A percentile compares a stretch with the other conserved stretches of the same genome.
Conservation (phyloP, 2,329 filamentous ascomycete species). For the Shiraia sp. region DNA sequence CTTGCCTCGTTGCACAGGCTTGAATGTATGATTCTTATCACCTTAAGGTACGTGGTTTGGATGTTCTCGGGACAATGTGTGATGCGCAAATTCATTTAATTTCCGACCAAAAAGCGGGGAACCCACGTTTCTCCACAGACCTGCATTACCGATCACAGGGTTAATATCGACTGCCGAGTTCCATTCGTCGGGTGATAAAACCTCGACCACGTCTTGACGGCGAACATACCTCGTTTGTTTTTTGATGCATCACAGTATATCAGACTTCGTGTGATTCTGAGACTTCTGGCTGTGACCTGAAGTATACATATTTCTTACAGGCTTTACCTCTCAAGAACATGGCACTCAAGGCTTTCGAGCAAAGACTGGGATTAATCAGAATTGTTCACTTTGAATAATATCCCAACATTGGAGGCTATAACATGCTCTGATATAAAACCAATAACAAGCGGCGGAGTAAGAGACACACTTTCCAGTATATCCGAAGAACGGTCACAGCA, state of each 20-base stretch:
- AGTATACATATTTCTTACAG: no score
- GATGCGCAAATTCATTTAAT: slow-evolving; percentile 3
- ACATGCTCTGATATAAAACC: no score
- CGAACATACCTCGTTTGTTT: not conserved
- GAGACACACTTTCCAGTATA: not conserved
- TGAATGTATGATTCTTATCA: no score
- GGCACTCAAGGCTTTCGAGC: no score
- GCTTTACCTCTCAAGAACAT: no score
- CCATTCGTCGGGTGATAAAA: slow-evolving; percentile 4
- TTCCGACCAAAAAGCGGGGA: slow-evolving; percentile 14
- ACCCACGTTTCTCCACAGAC: slow-evolving; percentile 16
- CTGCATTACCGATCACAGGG: slow-evolving; percentile 4
- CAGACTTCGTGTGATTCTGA: not conserved
- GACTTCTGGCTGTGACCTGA: no score
- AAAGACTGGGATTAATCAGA: no score
- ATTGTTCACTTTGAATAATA: no score
- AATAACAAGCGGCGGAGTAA: not conserved
- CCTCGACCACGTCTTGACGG: slow-evolving; percentile 1
- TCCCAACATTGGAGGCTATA: no score
- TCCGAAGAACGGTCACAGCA: not conserved
- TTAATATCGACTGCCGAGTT: slow-evolving; percentile 5
- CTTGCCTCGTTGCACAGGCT: no score
- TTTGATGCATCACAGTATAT: not conserved
- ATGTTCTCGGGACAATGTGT: slow-evolving; percentile 4
- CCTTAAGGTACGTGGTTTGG: no score